Conservation (phyloP, 306 rosid genomes). For the Myrica gale region DNA sequence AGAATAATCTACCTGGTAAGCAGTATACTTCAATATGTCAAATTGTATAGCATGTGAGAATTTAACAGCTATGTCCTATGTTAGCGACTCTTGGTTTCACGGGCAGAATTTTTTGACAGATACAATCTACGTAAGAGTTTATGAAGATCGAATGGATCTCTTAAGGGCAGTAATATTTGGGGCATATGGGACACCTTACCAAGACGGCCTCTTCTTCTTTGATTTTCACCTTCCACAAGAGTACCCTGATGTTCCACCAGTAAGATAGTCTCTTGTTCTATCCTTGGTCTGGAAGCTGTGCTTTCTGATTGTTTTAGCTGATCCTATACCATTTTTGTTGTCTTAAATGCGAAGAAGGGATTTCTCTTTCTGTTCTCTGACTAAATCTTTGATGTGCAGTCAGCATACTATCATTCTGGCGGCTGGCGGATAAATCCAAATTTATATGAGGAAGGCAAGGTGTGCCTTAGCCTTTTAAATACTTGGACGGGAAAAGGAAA, state of each 20-base stretch:
- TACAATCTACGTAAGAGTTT: conserved; percentile 83
- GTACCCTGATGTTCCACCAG: conserved; percentile 97
- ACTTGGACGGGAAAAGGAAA: conserved; percentile 99
- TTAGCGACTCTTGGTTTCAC: conserved; percentile 26
- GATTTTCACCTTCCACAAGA: conserved; percentile 98
- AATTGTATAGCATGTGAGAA: conserved; percentile 20
- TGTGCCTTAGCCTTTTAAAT: conserved; percentile 96
- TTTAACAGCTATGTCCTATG: conserved; percentile 24
- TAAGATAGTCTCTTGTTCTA: conserved; percentile 37
- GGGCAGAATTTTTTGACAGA: conserved; percentile 51
- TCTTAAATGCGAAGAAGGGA: not conserved
- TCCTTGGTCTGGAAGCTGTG: conserved; percentile 8
- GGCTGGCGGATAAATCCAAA: conserved; percentile 99
- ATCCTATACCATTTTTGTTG: not conserved
- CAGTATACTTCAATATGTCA: conserved; percentile 4
- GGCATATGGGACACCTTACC: conserved; percentile 99
- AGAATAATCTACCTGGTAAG: conserved; percentile 92
- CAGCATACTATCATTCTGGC: conserved; percentile 97
- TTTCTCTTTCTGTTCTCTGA: conserved; percentile 29
- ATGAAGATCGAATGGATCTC: conserved; percentile 97
- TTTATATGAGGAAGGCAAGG: conserved; percentile 97
- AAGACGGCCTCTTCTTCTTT: conserved; percentile 97
- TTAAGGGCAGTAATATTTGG: conserved; percentile 95
- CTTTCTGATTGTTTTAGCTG: not conserved
- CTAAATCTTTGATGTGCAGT: conserved; percentile 56